phyloP scores from a whole-genome alignment of 164 flowering plant genomes.

The Annona squamosa region DNA sequence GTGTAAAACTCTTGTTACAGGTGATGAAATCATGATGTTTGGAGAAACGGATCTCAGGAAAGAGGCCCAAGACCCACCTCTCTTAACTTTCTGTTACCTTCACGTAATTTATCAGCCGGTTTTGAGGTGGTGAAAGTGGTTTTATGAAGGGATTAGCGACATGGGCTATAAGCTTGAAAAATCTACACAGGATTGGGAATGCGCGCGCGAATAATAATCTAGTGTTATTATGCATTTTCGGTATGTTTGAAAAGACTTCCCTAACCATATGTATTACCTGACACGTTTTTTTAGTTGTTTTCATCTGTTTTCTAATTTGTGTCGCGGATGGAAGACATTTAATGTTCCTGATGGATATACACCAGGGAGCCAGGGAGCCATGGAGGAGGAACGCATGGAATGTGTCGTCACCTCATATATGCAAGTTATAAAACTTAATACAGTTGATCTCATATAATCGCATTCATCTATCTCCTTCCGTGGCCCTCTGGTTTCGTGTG shows the following conservation, averaged over 20 bases:
- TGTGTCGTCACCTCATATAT: neutral
- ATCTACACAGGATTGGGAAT: no score
- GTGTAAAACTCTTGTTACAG: slow-evolving; percentile 2
- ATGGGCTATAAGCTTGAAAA: neutral
- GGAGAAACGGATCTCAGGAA: neutral
- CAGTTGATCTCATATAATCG: no score
- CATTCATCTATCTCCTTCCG: no score
- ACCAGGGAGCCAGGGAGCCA: neutral
- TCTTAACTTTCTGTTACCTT: neutral
- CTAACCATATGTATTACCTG: neutral
- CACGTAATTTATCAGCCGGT: neutral
- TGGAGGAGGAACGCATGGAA: neutral
- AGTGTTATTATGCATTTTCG: neutral
- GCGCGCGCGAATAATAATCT: neutral
- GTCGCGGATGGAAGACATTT: no score
- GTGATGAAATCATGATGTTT: slow-evolving; percentile 2
- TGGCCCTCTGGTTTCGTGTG: no score
- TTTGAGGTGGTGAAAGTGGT: neutral
- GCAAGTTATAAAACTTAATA: neutral
- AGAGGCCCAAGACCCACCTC: neutral
- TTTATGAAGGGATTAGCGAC: neutral
- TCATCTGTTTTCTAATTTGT: neutral
- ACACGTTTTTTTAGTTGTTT: neutral
- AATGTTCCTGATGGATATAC: neutral
- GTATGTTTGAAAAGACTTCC: neutral